These are phyloP conservation scores for Tuber calosporum DNA, from an alignment of 495 filamentous ascomycete genomes.

Conservation along the genomic window DNA sequence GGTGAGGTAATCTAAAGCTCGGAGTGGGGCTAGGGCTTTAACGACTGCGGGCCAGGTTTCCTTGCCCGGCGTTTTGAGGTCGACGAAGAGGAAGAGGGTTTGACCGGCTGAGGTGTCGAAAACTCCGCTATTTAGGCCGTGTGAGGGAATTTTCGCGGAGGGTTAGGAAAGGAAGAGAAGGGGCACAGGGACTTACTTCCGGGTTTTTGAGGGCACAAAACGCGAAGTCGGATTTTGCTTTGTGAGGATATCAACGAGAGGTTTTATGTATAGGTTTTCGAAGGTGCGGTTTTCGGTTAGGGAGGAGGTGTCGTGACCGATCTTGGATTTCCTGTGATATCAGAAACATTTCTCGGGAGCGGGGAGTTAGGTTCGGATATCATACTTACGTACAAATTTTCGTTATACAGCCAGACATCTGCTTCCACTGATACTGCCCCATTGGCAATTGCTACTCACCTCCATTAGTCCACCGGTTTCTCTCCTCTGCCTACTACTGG, in stretches of 20 bases:
- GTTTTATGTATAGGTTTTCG: slow-evolving; percentile 57
- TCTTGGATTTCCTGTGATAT: slow-evolving; percentile 48
- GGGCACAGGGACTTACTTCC: slow-evolving; percentile 11
- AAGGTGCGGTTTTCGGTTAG: slow-evolving; percentile 55
- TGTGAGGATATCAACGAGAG: slow-evolving; percentile 54
- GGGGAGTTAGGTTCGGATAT: no score
- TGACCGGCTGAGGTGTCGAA: slow-evolving; percentile 56
- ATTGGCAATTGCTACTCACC: slow-evolving; percentile 52
- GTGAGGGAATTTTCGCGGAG: neutral
- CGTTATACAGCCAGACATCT: slow-evolving; percentile 75
- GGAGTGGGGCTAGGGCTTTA: slow-evolving; percentile 57
- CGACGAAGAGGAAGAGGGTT: slow-evolving; percentile 63
- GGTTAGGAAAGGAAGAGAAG: neutral
- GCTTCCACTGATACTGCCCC: slow-evolving; percentile 72
- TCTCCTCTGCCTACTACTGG: neutral
- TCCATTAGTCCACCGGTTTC: neutral
- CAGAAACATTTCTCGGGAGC: neutral
- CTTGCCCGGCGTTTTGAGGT: slow-evolving; percentile 56
- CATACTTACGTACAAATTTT: slow-evolving; percentile 51
- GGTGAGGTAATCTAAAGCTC: slow-evolving; percentile 55
- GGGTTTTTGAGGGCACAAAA: slow-evolving; percentile 23
- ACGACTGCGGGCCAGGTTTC: slow-evolving; percentile 53
- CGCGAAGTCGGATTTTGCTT: slow-evolving; percentile 47
- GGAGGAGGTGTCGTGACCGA: slow-evolving; percentile 54
- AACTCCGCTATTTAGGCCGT: slow-evolving; percentile 47